Conservation (phyloP, 345 rosid species). For the Euphorbia peplus region DNA sequence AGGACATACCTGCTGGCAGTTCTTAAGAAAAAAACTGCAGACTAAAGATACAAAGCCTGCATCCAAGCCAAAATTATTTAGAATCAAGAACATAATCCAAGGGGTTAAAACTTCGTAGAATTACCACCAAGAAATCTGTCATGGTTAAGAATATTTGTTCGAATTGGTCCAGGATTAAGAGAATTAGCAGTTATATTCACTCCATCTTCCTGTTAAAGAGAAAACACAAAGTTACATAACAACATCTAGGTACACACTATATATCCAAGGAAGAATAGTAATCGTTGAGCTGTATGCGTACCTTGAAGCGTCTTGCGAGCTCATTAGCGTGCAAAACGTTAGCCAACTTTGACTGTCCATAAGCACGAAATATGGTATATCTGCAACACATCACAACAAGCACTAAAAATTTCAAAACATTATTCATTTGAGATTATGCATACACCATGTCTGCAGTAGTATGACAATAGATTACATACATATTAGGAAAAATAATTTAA, state of each 20-base stretch:
- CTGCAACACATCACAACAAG: conserved; percentile 26
- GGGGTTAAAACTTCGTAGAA: neutral
- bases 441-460: neutral
- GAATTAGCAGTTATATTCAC: conserved; percentile 1
- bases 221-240: neutral
- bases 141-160: neutral
- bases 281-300: conserved; percentile 12
- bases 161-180: neutral
- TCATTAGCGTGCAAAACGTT: conserved; percentile 82
- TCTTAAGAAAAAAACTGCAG: conserved; percentile 40
- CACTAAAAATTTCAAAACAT: neutral
- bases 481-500: no score
- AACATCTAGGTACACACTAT: no score
- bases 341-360: conserved; percentile 67
- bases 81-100: neutral
- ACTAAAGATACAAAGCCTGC: conserved; percentile 38
- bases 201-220: neutral
- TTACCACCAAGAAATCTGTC: neutral
- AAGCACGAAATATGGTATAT: conserved; percentile 40
- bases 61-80: conserved; percentile 9
- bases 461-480: neutral
- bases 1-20: conserved; percentile 43
- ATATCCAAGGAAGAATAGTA: neutral
- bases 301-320: conserved; percentile 70
- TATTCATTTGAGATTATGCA: neutral